A percentile compares a stretch with the other conserved stretches of the same genome.
Evolutionary conservation across 2,329 filamentous ascomycete genomes (phyloP).

Genomic region (Aspergillus sojae): DNA sequence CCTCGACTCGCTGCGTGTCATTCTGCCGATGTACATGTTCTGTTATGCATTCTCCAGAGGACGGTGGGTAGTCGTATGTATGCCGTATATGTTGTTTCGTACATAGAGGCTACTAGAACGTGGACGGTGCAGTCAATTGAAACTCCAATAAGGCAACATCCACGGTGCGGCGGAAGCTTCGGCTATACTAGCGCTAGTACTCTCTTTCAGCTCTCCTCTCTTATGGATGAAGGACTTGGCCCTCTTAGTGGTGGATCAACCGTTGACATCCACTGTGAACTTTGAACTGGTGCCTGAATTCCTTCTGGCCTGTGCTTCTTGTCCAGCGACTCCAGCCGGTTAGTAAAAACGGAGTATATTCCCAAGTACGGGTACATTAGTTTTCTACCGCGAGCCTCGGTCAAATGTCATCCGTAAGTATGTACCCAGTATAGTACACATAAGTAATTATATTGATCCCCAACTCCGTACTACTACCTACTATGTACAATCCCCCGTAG

Average conservation of each 20-base stretch:
- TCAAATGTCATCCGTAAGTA: neutral
- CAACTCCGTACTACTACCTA: neutral
- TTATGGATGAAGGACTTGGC: neutral
- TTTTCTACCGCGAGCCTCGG: neutral
- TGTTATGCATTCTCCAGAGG: neutral
- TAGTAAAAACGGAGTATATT: neutral
- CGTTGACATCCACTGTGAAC: neutral
- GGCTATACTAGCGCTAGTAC: neutral
- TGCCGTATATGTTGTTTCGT: neutral
- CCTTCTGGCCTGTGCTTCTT: neutral
- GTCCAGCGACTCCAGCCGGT: neutral
- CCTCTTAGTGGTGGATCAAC: slow-evolving; percentile 1
- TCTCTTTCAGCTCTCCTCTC: neutral
- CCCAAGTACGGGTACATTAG: neutral
- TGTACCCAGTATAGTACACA: neutral
- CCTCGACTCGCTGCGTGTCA: neutral
- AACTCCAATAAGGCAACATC: neutral
- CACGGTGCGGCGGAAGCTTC: neutral
- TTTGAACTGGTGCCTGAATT: neutral
- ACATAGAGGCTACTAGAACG: neutral
- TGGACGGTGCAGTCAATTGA: neutral
- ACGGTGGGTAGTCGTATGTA: neutral
- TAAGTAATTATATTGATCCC: neutral
- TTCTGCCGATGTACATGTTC: neutral
- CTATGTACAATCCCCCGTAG: neutral